These are phyloP conservation scores for Cryptosporidium tyzzeri DNA, from an alignment of 169 alveolate genomes.

Conservation along the genomic window DNA sequence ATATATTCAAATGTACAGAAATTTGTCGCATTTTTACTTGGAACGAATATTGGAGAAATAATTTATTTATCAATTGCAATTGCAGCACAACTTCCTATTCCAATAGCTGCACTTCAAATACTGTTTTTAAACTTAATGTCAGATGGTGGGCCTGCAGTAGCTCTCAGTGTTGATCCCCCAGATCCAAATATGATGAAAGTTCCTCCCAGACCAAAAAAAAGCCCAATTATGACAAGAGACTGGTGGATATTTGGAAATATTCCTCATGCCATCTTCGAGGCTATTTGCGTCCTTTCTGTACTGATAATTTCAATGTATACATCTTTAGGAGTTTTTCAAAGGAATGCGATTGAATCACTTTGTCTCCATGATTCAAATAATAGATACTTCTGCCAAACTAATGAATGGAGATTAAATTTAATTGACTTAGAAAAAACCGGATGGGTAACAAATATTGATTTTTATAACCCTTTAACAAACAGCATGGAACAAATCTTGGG, in stretches of 20 bases:
- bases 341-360: slow-evolving; percentile 57
- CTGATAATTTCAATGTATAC: slow-evolving; percentile 87
- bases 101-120: slow-evolving; percentile 91
- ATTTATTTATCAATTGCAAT: slow-evolving; percentile 87
- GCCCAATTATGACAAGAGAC: slow-evolving; percentile 91
- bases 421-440: slow-evolving; percentile 83
- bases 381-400: slow-evolving; percentile 87
- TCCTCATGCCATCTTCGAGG: slow-evolving; percentile 92
- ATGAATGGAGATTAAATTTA: slow-evolving; percentile 83
- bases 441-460: slow-evolving; percentile 90
- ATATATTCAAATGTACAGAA: slow-evolving; percentile 93
- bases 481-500: slow-evolving; percentile 85
- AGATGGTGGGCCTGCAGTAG: slow-evolving; percentile 95
- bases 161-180: slow-evolving; percentile 92
- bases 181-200: slow-evolving; percentile 88
- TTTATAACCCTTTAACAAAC: slow-evolving; percentile 82
- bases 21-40: slow-evolving; percentile 92
- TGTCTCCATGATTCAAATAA: slow-evolving; percentile 69
- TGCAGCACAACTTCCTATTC: slow-evolving; percentile 88
- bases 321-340: slow-evolving; percentile 85
- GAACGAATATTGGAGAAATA: slow-evolving; percentile 93
- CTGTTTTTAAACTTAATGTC: slow-evolving; percentile 91
- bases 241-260: slow-evolving; percentile 92
- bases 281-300: slow-evolving; percentile 86
- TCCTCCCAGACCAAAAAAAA: slow-evolving; percentile 89